These are phyloP conservation scores for Sugiyamaella boreocaroliniensis DNA, from an alignment of 805 yeast species.

Conservation along the genomic window DNA sequence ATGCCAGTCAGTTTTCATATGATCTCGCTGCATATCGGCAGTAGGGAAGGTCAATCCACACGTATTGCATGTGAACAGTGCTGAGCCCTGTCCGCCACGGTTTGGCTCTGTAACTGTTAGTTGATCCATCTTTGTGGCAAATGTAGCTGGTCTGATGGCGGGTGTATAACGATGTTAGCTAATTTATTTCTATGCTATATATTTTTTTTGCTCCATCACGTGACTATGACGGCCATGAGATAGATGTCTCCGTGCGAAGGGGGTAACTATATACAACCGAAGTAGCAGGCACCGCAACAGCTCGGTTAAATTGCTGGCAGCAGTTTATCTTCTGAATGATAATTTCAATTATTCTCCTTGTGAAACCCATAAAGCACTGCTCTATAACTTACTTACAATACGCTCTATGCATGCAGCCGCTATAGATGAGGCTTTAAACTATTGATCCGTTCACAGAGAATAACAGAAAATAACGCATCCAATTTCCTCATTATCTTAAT, in stretches of 20 bases:
- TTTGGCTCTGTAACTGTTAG: conserved; percentile 11
- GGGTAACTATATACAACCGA: too few relatives aligned
- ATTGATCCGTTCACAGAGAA: too few relatives aligned
- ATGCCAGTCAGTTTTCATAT: conserved; percentile 98
- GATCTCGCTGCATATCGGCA: conserved; percentile 81
- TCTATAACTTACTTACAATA: too few relatives aligned
- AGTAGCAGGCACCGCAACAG: too few relatives aligned
- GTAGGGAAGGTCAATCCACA: conserved; percentile 75
- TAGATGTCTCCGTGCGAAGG: neutral
- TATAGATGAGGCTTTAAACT: too few relatives aligned
- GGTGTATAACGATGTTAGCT: neutral
- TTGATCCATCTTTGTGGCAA: conserved; percentile 13
- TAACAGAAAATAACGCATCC: too few relatives aligned
- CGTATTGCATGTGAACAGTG: conserved; percentile 72
- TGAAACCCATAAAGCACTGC: too few relatives aligned
- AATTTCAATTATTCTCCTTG: too few relatives aligned
- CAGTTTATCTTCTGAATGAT: too few relatives aligned
- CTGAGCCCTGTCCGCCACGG: conserved; percentile 15
- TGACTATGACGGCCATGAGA: neutral
- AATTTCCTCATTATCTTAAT: too few relatives aligned
- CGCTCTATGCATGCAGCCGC: too few relatives aligned
- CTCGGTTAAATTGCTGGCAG: too few relatives aligned
- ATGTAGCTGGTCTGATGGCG: neutral
- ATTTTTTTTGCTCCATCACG: neutral
- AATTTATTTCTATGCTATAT: neutral